Base-by-base conservation (phyloP, 116 monocot species). In the Phalaenopsis hybrid region DNA sequence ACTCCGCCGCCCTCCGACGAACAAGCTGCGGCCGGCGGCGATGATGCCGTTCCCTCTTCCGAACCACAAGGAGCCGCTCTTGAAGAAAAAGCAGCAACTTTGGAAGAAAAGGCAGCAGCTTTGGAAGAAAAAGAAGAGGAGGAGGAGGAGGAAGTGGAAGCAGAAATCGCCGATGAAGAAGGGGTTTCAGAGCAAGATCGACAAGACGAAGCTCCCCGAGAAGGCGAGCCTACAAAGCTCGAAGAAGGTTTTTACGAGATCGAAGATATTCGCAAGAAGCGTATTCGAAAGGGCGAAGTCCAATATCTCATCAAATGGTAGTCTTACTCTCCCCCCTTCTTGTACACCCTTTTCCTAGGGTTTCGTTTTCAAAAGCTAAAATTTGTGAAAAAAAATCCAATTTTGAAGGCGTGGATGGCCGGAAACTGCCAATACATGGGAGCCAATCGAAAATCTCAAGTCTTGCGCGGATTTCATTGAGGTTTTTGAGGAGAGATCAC, bases 251-350 rank as follows among this genome's bases (percentile, higher is more conserved):
- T 92, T 86, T 96, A 89, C 73, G 96, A 96, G 88, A 96, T 96
- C 82, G 96, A 96, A 75, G 92, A 87, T 76, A 93, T 96, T 61
- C 85, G 96, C 46, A 91, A 85, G 89, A 92, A 86, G 81, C 86
- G 96, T 74, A 46, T 90, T 18, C 93, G 91, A 79, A 96, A 93
- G 90, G 93, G 93, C 31, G 88, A 96, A 69, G 68, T 89, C 79
- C 96, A 96, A 58, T 96, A 92, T 67, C 92, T 96, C 80, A 92
- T 96, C 86, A 96, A 96, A 86, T 96, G 96, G 95, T 93, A 81
- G 4, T 28, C 28, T 28, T 41, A 81, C 6, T 43, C 28, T 28
- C 28, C 13, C 41, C 28, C 33, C 74, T 21, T 23, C 10, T 83
- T 75, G 41, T 18, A 23, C 13, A 16, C 28, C 21, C 52, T 80